Evolutionary conservation across 2,329 filamentous ascomycete species (phyloP).

Genomic region (Exutisphaerella laricina): DNA sequence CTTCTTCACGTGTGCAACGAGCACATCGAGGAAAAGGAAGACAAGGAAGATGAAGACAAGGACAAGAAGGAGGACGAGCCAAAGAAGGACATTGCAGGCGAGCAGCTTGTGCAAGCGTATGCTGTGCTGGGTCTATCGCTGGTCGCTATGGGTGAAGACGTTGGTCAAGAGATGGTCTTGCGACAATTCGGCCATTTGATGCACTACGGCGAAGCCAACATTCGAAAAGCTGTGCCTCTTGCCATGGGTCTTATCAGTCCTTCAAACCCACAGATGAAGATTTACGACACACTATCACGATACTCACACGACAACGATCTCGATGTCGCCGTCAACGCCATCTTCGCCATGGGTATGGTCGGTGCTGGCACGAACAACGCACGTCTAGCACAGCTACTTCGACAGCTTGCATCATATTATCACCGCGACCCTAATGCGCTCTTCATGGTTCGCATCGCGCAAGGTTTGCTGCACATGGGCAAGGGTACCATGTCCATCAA

Average conservation of each 20-base stretch:
- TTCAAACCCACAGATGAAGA: slow-evolving; percentile 99
- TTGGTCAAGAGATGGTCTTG: slow-evolving; percentile 98
- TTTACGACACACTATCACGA: slow-evolving; percentile 94
- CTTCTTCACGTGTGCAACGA: slow-evolving; percentile 97
- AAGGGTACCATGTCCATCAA: slow-evolving; percentile 95
- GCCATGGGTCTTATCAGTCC: slow-evolving; percentile 96
- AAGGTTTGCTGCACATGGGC: slow-evolving; percentile 97
- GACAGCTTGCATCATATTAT: slow-evolving; percentile 96
- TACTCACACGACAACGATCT: slow-evolving; percentile 99
- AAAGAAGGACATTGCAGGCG: slow-evolving; percentile 65
- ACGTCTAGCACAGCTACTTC: slow-evolving; percentile 83
- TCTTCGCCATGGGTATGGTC: slow-evolving; percentile 97
- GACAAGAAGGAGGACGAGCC: slow-evolving; percentile 56
- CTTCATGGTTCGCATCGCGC: slow-evolving; percentile 98
- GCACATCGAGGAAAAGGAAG: slow-evolving; percentile 72
- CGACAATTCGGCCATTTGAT: slow-evolving; percentile 97
- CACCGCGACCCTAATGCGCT: slow-evolving; percentile 92
- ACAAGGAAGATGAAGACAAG: slow-evolving; percentile 64
- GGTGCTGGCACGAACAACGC: slow-evolving; percentile 98
- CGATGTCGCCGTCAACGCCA: slow-evolving; percentile 95
- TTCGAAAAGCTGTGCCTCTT: slow-evolving; percentile 88
- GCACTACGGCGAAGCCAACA: slow-evolving; percentile 98
- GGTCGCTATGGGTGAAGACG: slow-evolving; percentile 96
- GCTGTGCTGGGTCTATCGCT: slow-evolving; percentile 90
- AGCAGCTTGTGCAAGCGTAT: slow-evolving; percentile 92